phyloP scores from a whole-genome alignment of 345 rosid species.

The Heritiera littoralis region DNA sequence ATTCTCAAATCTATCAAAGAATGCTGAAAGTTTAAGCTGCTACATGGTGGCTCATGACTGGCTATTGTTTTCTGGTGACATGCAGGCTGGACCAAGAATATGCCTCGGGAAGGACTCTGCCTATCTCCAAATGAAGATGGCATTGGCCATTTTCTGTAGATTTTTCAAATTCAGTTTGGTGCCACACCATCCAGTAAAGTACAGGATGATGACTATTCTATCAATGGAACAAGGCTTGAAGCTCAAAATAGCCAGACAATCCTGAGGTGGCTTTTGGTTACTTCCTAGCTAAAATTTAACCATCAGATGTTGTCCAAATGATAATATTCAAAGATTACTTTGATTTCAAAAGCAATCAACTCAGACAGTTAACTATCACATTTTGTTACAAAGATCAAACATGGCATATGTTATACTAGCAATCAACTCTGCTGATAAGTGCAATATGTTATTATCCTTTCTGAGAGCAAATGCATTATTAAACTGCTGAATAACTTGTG shows the following conservation, averaged over 20 bases:
- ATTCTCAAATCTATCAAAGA: not conserved
- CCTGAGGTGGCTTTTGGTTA: not conserved
- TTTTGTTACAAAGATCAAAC: not conserved
- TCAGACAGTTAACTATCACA: not conserved
- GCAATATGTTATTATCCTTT: not conserved
- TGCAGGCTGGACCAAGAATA: constrained; percentile 90
- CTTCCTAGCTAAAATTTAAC: not conserved
- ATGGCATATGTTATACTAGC: not conserved
- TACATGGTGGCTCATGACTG: not conserved
- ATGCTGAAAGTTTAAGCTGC: not conserved
- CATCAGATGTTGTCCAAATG: constrained; percentile 1
- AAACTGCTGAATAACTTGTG: not conserved
- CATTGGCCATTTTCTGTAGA: constrained; percentile 76
- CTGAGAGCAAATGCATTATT: not conserved
- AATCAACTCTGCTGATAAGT: not conserved
- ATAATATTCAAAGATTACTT: not conserved
- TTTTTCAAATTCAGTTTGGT: constrained; percentile 71
- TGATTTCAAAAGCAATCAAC: not conserved
- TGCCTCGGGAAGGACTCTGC: constrained; percentile 98
- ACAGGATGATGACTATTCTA: constrained; percentile 91
- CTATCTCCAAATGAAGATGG: constrained; percentile 95
- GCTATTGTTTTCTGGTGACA: not conserved
- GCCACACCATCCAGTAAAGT: constrained; percentile 75
- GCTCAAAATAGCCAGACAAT: constrained; percentile 35
- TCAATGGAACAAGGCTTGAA: constrained; percentile 87